These are phyloP conservation scores for Platanthera guangdongensis DNA, from an alignment of 106 monocot species.

Conservation along the genomic window DNA sequence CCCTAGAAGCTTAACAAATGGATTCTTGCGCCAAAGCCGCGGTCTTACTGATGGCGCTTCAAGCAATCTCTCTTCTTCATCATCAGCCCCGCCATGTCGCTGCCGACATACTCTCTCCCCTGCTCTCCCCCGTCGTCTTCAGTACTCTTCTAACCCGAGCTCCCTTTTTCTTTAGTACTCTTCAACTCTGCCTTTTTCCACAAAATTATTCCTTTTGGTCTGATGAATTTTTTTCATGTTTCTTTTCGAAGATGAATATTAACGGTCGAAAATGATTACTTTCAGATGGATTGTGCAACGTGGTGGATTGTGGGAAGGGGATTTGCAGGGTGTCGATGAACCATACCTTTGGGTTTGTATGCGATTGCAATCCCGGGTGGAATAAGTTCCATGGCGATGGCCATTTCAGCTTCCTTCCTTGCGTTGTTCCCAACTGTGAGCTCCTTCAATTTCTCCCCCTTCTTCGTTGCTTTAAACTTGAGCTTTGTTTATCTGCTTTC, in stretches of 20 bases:
- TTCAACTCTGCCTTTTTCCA: not conserved
- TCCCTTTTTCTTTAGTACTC: not conserved
- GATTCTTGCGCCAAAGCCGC: not conserved
- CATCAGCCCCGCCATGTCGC: not conserved
- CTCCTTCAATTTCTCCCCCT: not conserved
- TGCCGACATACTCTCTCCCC: slow-evolving; percentile 3
- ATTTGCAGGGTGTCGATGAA: slow-evolving; percentile 22
- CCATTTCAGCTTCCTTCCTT: slow-evolving; percentile 42
- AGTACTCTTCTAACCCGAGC: not conserved
- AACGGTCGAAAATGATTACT: not conserved
- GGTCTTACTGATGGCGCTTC: not conserved
- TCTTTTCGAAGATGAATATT: not conserved
- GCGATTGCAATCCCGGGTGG: slow-evolving; percentile 52
- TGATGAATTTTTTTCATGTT: not conserved
- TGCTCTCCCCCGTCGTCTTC: slow-evolving; percentile 4
- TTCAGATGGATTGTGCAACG: slow-evolving; percentile 33
- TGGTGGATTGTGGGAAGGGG: slow-evolving; percentile 54
- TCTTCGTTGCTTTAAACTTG: not conserved
- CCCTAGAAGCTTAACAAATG: not conserved
- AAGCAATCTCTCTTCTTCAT: not conserved
- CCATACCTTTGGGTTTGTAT: slow-evolving; percentile 29
- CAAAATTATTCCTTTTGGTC: too few relatives aligned
- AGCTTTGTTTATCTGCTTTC: too few relatives aligned
- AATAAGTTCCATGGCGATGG: slow-evolving; percentile 28
- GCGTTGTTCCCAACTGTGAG: slow-evolving; percentile 60